Conservation (phyloP, 352 stramenopile genomes). For the Pythium folliculosum region DNA sequence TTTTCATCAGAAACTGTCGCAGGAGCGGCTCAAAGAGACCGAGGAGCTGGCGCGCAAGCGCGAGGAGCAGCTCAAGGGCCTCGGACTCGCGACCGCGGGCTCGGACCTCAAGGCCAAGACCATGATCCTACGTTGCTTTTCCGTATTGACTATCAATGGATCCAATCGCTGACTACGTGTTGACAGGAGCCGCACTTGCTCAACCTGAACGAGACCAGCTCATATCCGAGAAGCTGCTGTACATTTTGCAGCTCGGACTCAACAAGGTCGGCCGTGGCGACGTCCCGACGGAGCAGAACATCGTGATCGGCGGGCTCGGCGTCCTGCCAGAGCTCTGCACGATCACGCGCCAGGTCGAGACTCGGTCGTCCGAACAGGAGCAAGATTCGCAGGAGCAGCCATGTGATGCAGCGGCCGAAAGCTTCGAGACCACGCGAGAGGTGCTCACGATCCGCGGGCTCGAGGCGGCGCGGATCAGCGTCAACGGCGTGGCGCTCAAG, state of each 20-base stretch:
- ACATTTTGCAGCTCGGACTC: constrained; percentile 63
- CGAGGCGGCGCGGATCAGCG: constrained; percentile 55
- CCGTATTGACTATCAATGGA: too few relatives aligned
- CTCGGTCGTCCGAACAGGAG: not conserved
- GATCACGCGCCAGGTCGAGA: constrained; percentile 10
- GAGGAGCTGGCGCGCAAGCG: constrained; percentile 82
- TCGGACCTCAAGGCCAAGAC: constrained; percentile 40
- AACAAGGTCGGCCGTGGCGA: constrained; percentile 34
- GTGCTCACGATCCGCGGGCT: constrained; percentile 39
- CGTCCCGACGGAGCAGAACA: too few relatives aligned
- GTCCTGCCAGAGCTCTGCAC: constrained; percentile 81
- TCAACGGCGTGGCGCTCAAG: constrained; percentile 66
- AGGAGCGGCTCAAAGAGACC: constrained; percentile 73
- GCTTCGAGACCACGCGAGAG: not conserved
- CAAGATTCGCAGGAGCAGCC: not conserved
- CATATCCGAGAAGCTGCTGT: constrained; percentile 83
- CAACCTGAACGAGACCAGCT: constrained; percentile 88
- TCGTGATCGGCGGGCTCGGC: constrained; percentile 4
- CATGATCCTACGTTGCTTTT: constrained; percentile 33
- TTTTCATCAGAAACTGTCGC: constrained; percentile 69
- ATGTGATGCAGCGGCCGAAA: not conserved
- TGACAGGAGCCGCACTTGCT: constrained; percentile 72
- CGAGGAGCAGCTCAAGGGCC: constrained; percentile 74
- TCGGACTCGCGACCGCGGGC: constrained; percentile 60
- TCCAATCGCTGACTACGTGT: too few relatives aligned